These are phyloP conservation scores for Tuber microsphaerosporum DNA, from an alignment of 495 filamentous ascomycete species.

Conservation along the genomic window DNA sequence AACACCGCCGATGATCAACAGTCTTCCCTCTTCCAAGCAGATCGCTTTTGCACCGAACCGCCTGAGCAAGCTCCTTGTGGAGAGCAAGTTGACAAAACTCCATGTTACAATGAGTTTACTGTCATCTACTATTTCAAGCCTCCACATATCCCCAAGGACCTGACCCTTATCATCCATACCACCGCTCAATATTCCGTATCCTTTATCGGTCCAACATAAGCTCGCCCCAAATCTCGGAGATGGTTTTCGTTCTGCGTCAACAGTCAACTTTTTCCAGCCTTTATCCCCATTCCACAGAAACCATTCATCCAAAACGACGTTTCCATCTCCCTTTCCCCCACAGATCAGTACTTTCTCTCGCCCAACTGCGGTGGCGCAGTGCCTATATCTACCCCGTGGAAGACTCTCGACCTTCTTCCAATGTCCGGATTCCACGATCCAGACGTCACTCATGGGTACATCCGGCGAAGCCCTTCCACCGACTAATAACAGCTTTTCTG, in stretches of 20 bases:
- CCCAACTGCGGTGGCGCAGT: constrained; percentile 56
- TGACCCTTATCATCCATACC: constrained; percentile 39
- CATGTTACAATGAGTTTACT: constrained; percentile 28
- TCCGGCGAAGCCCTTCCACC: constrained; percentile 73
- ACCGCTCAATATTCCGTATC: constrained; percentile 34
- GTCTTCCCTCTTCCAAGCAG: constrained; percentile 26
- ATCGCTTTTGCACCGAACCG: constrained; percentile 37
- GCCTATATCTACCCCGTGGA: constrained; percentile 62
- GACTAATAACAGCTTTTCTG: constrained; percentile 55
- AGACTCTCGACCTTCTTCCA: constrained; percentile 62
- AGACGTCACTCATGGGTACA: constrained; percentile 60
- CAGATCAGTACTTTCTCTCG: constrained; percentile 52
- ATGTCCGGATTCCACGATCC: constrained; percentile 53
- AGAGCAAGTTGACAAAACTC: constrained; percentile 37
- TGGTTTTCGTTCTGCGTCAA: constrained; percentile 35
- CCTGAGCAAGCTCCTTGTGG: constrained; percentile 31
- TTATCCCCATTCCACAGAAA: constrained; percentile 55
- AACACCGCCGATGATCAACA: constrained; percentile 38
- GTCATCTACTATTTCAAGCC: constrained; percentile 26
- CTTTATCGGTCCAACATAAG: constrained; percentile 43
- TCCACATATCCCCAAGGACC: constrained; percentile 38
- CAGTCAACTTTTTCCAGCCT: constrained; percentile 49
- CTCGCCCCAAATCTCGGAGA: constrained; percentile 45
- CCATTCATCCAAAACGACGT: constrained; percentile 54
- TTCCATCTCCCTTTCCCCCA: constrained; percentile 61